These are phyloP conservation scores for Colletotrichum sp. DNA, from an alignment of 2,329 filamentous ascomycete genomes.

Conservation along the genomic window DNA sequence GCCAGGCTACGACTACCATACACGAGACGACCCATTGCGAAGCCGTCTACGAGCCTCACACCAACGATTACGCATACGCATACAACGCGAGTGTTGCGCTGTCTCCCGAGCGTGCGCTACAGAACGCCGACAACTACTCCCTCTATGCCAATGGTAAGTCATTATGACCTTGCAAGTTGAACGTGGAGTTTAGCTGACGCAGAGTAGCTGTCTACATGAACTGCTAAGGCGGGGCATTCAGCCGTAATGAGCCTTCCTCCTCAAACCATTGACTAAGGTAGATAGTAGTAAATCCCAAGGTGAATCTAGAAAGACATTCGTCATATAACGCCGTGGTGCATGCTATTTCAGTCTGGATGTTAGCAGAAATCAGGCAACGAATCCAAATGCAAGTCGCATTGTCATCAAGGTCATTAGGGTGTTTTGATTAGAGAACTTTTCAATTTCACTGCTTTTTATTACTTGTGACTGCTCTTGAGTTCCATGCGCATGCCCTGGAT, in stretches of 20 bases:
- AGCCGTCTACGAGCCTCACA: constrained; percentile 22
- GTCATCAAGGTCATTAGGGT: background rate
- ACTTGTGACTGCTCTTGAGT: background rate
- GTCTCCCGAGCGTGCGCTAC: constrained; percentile 11
- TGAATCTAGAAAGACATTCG: background rate
- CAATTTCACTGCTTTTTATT: background rate
- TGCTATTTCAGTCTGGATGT: background rate
- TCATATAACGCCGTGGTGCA: background rate
- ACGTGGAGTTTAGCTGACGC: background rate
- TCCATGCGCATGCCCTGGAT: background rate
- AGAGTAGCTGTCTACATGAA: background rate
- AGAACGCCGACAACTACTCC: constrained; percentile 26
- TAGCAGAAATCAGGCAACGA: background rate
- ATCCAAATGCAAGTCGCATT: background rate
- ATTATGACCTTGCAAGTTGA: background rate
- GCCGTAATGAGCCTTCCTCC: too few relatives aligned
- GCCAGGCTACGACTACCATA: constrained; percentile 24
- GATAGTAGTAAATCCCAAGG: background rate
- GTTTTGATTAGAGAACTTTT: background rate
- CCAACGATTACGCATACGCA: constrained; percentile 22
- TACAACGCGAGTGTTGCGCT: constrained; percentile 23
- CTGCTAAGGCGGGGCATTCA: background rate
- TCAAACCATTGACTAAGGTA: too few relatives aligned
- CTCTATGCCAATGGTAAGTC: constrained; percentile 14
- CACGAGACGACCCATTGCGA: constrained; percentile 27